phyloP scores from a whole-genome alignment of 2,329 filamentous ascomycete species.

The Aureobasidium pullulans region DNA sequence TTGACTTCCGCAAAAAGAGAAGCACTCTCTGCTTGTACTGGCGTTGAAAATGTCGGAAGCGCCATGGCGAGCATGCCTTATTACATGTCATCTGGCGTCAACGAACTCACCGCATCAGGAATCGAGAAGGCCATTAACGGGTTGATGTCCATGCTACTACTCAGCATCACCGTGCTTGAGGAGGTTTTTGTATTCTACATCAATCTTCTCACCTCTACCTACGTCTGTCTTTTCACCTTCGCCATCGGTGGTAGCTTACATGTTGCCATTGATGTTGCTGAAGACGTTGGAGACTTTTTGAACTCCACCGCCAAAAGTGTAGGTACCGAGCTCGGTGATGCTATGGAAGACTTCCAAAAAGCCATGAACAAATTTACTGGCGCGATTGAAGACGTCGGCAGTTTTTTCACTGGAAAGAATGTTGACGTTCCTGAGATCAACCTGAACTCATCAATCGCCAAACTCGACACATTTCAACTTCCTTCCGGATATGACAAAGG shows the following conservation, averaged over 20 bases:
- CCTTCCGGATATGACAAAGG: conserved; percentile 60
- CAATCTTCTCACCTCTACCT: conserved; percentile 83
- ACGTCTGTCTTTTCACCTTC: conserved; percentile 80
- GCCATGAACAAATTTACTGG: conserved; percentile 52
- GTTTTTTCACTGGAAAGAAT: conserved; percentile 33
- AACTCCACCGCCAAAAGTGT: conserved; percentile 54
- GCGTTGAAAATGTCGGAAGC: conserved; percentile 87
- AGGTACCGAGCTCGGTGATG: conserved; percentile 46
- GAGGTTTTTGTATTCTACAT: conserved; percentile 87
- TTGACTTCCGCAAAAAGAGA: conserved; percentile 69
- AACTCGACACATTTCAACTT: conserved; percentile 64
- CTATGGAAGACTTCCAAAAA: conserved; percentile 33
- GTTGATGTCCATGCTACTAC: conserved; percentile 68
- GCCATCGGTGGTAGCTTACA: conserved; percentile 73
- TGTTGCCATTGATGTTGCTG: conserved; percentile 55
- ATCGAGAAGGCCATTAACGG: conserved; percentile 75
- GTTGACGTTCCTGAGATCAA: conserved; percentile 50
- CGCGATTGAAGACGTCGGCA: conserved; percentile 38
- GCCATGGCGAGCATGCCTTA: conserved; percentile 97
- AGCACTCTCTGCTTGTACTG: conserved; percentile 81
- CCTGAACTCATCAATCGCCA: conserved; percentile 55
- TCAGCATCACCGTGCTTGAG: conserved; percentile 77
- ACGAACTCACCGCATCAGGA: conserved; percentile 71
- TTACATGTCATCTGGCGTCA: conserved; percentile 83
- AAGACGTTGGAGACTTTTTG: conserved; percentile 53